Evolutionary conservation across 2,329 filamentous ascomycete species (phyloP).

Genomic region (Penicillium sp.): DNA sequence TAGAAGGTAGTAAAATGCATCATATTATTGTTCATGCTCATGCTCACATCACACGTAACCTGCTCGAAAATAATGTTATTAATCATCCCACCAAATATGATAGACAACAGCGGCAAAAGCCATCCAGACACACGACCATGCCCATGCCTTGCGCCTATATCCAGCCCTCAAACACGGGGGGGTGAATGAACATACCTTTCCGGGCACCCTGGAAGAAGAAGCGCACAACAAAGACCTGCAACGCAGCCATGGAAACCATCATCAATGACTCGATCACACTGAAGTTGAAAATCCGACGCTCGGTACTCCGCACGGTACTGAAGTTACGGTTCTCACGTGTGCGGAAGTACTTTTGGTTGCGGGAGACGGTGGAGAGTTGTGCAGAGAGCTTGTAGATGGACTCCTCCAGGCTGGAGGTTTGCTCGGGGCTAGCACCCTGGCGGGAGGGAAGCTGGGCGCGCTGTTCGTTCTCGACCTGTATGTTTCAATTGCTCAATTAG

Average conservation of each 20-base stretch:
- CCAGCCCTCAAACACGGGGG: not conserved
- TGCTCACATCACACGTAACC: conserved; percentile 39
- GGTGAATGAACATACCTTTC: conserved; percentile 53
- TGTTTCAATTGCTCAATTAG: not conserved
- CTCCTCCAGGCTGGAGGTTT: conserved; percentile 85
- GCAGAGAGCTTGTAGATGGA: conserved; percentile 92
- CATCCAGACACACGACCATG: not conserved
- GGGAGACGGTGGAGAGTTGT: conserved; percentile 87
- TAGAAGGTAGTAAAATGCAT: conserved; percentile 24
- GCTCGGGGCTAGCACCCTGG: conserved; percentile 82
- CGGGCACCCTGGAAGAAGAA: conserved; percentile 97
- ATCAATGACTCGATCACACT: conserved; percentile 87
- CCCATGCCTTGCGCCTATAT: not conserved
- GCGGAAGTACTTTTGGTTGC: conserved; percentile 99
- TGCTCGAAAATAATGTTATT: conserved; percentile 16
- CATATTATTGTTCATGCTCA: conserved; percentile 35
- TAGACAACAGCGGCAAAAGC: not conserved
- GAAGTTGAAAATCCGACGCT: conserved; percentile 95
- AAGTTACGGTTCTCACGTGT: conserved; percentile 99
- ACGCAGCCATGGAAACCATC: conserved; percentile 89
- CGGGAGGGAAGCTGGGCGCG: conserved; percentile 81
- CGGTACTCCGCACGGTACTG: conserved; percentile 93
- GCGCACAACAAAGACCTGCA: conserved; percentile 95
- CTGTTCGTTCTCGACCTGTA: conserved; percentile 83
- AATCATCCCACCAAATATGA: not conserved